Percentiles rank a stretch among this genome's conserved stretches.
Evolutionary conservation across 768 basidiomycete species (phyloP).

Genomic region (Filobasidium floriforme): DNA sequence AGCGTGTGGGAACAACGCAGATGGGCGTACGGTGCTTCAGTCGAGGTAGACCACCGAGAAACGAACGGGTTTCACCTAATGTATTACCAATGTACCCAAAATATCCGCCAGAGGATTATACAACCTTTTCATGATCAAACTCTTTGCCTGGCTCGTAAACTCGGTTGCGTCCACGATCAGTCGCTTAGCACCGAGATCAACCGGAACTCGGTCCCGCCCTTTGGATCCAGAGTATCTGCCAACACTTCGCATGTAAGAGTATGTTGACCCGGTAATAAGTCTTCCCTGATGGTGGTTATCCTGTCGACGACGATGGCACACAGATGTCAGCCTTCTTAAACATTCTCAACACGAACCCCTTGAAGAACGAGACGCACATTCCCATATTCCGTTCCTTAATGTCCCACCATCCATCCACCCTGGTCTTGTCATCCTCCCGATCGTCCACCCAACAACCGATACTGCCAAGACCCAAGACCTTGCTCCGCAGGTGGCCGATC

Average conservation of each 20-base stretch:
- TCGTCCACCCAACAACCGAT: constrained; percentile 36
- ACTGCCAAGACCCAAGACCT: constrained; percentile 31
- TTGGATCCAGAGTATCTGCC: constrained; percentile 34
- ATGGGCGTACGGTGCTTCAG: too few relatives aligned
- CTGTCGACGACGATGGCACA: neutral
- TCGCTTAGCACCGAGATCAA: constrained; percentile 33
- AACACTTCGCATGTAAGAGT: constrained; percentile 34
- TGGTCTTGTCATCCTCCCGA: constrained; percentile 12
- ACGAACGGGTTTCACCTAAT: too few relatives aligned
- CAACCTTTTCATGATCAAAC: neutral
- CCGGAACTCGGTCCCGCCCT: constrained; percentile 36
- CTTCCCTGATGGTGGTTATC: constrained; percentile 16
- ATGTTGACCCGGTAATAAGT: constrained; percentile 30
- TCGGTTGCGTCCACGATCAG: neutral
- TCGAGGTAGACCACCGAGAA: too few relatives aligned
- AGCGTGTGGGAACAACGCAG: too few relatives aligned
- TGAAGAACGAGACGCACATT: constrained; percentile 28
- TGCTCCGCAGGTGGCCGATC: constrained; percentile 34
- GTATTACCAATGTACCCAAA: too few relatives aligned
- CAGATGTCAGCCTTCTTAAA: neutral
- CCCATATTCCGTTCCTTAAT: constrained; percentile 38
- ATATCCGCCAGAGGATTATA: too few relatives aligned
- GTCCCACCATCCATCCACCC: constrained; percentile 36
- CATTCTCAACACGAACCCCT: neutral
- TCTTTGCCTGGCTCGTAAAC: neutral